Percentiles rank a stretch among this genome's conserved stretches.
phyloP scores from a whole-genome alignment of 441 rosid species.

The Pelargonium australe region DNA sequence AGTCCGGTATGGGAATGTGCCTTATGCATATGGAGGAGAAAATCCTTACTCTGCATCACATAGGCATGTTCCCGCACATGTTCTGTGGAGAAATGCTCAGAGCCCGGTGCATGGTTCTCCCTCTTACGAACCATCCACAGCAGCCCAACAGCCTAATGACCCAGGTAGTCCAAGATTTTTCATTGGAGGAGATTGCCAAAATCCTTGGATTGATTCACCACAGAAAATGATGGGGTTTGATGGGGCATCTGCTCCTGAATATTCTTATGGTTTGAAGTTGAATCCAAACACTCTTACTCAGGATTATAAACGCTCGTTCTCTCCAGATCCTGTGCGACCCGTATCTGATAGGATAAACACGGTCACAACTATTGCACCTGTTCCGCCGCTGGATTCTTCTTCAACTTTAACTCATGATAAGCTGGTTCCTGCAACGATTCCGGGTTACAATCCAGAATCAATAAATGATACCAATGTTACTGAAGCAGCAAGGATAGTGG shows the following conservation, averaged over 20 bases:
- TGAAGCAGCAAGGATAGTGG: constrained; percentile 34
- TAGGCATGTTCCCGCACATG: constrained; percentile 48
- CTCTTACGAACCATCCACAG: constrained; percentile 39
- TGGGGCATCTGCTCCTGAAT: constrained; percentile 41
- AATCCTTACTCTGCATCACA: constrained; percentile 43
- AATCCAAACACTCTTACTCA: constrained; percentile 30
- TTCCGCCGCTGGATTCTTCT: constrained; percentile 27
- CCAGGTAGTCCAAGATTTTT: constrained; percentile 39
- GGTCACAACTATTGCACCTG: constrained; percentile 26
- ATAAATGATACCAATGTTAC: constrained; percentile 22
- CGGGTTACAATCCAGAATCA: constrained; percentile 27
- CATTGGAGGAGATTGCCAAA: constrained; percentile 50
- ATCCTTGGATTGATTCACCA: constrained; percentile 42
- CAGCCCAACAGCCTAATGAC: constrained; percentile 51
- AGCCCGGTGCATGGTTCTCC: constrained; percentile 47
- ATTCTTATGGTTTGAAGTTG: constrained; percentile 34
- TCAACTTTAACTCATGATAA: constrained; percentile 32
- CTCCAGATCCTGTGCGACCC: constrained; percentile 32
- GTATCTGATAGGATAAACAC: constrained; percentile 28
- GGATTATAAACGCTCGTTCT: constrained; percentile 32
- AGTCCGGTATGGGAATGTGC: constrained; percentile 49
- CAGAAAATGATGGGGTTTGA: constrained; percentile 51
- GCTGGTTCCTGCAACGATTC: constrained; percentile 20
- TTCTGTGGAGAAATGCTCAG: constrained; percentile 58
- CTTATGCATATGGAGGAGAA: constrained; percentile 56